Evolutionary conservation across 2,329 filamentous ascomycete species (phyloP).

Genomic region (Claviceps sp.): DNA sequence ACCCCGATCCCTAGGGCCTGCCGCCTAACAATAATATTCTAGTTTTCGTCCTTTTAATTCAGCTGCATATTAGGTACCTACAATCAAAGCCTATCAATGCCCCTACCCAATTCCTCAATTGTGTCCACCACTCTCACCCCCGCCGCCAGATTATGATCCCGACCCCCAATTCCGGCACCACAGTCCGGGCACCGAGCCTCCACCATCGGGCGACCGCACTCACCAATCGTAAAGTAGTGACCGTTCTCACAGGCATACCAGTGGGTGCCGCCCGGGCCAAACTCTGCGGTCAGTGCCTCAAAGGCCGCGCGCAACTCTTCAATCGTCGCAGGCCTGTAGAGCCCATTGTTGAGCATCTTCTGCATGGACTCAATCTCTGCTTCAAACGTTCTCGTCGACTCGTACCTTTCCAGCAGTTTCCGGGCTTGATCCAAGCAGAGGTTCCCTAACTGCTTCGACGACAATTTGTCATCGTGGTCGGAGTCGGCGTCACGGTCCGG

Average conservation of each 20-base stretch:
- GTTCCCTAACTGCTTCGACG: not conserved
- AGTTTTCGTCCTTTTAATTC: no score
- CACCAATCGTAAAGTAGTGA: conserved; percentile 50
- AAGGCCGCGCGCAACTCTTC: conserved; percentile 39
- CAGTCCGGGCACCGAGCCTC: conserved; percentile 49
- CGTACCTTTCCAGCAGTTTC: not conserved
- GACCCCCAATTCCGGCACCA: conserved; percentile 40
- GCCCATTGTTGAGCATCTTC: conserved; percentile 18
- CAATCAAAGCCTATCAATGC: not conserved
- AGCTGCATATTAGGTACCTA: not conserved
- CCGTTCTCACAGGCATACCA: conserved; percentile 48
- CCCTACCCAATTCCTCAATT: conserved; percentile 5
- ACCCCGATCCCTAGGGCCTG: no score
- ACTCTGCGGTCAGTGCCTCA: conserved; percentile 36
- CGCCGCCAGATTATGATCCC: conserved; percentile 30
- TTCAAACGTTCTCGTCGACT: not conserved
- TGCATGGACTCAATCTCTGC: not conserved
- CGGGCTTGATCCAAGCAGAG: not conserved
- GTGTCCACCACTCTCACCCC: conserved; percentile 36
- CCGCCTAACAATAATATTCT: no score
- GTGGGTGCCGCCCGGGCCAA: conserved; percentile 37
- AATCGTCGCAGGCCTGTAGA: conserved; percentile 34
- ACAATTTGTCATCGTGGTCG: not conserved
- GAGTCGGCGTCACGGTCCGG: not conserved
- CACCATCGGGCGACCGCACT: conserved; percentile 56